Percentiles rank a stretch among this genome's conserved stretches.
These are phyloP conservation scores for Nannizziopsis barbatae DNA, from an alignment of 2,329 filamentous ascomycete species.

Conservation along the genomic window DNA sequence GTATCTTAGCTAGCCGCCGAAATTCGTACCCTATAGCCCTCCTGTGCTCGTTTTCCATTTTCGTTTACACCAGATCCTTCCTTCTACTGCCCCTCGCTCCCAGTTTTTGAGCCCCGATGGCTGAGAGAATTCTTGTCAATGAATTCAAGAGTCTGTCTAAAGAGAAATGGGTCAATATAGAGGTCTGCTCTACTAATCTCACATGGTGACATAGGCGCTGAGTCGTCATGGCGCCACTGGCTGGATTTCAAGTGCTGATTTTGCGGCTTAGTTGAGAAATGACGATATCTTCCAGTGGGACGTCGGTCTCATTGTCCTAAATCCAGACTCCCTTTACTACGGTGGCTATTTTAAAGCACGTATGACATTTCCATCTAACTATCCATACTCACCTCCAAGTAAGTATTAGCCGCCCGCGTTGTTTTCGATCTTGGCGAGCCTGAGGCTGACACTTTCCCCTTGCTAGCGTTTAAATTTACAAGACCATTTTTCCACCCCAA, in stretches of 20 bases:
- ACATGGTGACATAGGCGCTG: no score
- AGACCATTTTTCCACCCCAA: constrained; percentile 82
- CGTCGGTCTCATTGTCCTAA: constrained; percentile 81
- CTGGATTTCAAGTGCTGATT: background rate
- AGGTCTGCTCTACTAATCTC: constrained; percentile 44
- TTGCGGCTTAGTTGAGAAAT: constrained; percentile 51
- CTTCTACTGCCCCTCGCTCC: background rate
- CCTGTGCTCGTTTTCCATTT: no score
- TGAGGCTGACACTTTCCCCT: constrained; percentile 3
- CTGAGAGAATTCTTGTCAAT: constrained; percentile 76
- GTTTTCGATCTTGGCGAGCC: background rate
- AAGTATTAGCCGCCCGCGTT: constrained; percentile 17
- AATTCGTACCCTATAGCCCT: no score
- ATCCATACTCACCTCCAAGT: constrained; percentile 75
- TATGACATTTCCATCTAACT: constrained; percentile 79
- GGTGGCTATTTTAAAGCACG: constrained; percentile 85
- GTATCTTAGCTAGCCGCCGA: no score
- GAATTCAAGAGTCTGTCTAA: constrained; percentile 73
- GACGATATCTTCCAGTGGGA: constrained; percentile 82
- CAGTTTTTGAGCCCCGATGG: constrained; percentile 28
- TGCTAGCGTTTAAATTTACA: constrained; percentile 65
- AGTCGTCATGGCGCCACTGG: background rate
- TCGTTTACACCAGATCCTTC: background rate
- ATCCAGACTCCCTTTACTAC: constrained; percentile 81
- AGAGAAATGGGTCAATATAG: constrained; percentile 89